A percentile compares a stretch with the other conserved stretches of the same genome.
Evolutionary conservation across 2,329 filamentous ascomycete species (phyloP).

Genomic region (Aspergillus spinulosporus): DNA sequence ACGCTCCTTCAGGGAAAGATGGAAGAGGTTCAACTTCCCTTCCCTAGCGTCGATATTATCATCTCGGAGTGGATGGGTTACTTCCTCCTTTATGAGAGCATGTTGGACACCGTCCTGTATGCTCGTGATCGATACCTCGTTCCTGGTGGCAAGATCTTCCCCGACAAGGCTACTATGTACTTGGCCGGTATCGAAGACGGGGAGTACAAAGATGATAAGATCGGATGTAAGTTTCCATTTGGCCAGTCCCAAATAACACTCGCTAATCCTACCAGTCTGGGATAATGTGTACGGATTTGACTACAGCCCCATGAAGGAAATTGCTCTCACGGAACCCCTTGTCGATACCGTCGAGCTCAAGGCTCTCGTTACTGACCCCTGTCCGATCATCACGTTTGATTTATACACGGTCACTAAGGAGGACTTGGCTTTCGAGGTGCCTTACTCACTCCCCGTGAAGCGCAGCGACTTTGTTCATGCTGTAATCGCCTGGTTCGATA

Average conservation of each 20-base stretch:
- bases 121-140: constrained; percentile 88
- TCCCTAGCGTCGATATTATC: constrained; percentile 97
- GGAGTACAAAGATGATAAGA: constrained; percentile 99
- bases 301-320: constrained; percentile 90
- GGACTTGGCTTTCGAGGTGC: constrained; percentile 80
- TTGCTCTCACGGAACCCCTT: constrained; percentile 89
- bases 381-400: constrained; percentile 80
- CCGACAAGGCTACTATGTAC: constrained; percentile 97
- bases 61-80: constrained; percentile 99
- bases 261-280: constrained; percentile 70
- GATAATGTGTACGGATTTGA: constrained; percentile 99
- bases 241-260: not conserved
- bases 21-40: constrained; percentile 94
- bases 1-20: constrained; percentile 98
- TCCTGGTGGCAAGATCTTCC: constrained; percentile 91
- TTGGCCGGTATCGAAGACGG: constrained; percentile 97
- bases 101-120: constrained; percentile 97
- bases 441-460: constrained; percentile 73
- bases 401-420: constrained; percentile 83
- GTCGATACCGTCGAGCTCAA: constrained; percentile 98
- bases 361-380: constrained; percentile 91
- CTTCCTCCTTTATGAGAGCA: constrained; percentile 97
- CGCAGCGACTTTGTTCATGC: constrained; percentile 96
- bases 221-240: constrained; percentile 72
- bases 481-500: constrained; percentile 97